Percentiles rank a stretch among this genome's conserved stretches.
Evolutionary conservation across 2,329 filamentous ascomycete species (phyloP).

Genomic region (Cladophialophora carrionii): DNA sequence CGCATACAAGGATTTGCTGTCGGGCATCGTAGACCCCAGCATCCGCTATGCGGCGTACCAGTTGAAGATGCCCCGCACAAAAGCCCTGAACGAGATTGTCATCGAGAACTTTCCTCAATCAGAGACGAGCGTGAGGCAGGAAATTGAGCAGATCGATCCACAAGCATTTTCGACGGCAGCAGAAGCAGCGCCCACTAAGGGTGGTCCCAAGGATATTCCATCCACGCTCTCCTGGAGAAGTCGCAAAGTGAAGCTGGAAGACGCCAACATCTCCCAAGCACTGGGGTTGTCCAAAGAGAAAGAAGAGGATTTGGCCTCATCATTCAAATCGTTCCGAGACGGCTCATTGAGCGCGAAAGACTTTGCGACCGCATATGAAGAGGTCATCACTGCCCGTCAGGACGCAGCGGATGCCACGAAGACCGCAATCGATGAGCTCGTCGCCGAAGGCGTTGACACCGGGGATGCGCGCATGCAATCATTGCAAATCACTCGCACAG

Average conservation of each 20-base stretch:
- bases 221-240: conserved; percentile 83
- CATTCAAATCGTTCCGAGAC: conserved; percentile 25
- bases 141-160: conserved; percentile 72
- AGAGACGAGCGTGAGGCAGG: conserved; percentile 59
- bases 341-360: conserved; percentile 60
- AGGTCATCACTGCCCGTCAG: conserved; percentile 84
- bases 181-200: conserved; percentile 56
- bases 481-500: conserved; percentile 86
- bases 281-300: conserved; percentile 69
- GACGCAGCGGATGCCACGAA: conserved; percentile 94
- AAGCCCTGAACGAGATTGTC: conserved; percentile 77
- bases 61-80: conserved; percentile 80
- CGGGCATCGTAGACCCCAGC: conserved; percentile 85
- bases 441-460: conserved; percentile 78
- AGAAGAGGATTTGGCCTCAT: conserved; percentile 53
- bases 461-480: conserved; percentile 88
- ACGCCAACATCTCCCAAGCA: conserved; percentile 86
- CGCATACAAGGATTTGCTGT: conserved; percentile 80
- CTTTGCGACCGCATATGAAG: conserved; percentile 84
- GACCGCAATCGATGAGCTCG: conserved; percentile 86
- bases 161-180: conserved; percentile 58
- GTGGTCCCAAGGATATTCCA: conserved; percentile 59
- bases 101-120: conserved; percentile 74
- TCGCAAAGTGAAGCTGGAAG: conserved; percentile 83
- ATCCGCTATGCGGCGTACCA: conserved; percentile 95